Evolutionary conservation across 1,284 basidiomycete genomes (phyloP).

Genomic region (Agroathelia rolfsii): DNA sequence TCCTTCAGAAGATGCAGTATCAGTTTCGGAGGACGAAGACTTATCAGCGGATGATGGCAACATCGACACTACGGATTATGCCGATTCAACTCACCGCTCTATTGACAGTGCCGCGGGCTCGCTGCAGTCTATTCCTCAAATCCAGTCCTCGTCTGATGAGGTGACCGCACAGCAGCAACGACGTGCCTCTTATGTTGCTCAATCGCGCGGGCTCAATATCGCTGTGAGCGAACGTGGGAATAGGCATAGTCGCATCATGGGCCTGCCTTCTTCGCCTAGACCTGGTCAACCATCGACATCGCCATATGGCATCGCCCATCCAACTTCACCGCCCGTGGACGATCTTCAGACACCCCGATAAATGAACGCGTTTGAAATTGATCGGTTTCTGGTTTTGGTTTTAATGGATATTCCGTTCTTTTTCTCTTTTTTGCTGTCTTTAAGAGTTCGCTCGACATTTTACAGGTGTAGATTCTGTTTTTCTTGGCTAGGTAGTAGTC

Average conservation of each 20-base stretch:
- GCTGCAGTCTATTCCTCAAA: constrained; percentile 10
- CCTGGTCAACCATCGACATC: no score
- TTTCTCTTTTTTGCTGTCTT: constrained; percentile 3
- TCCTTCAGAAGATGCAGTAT: constrained; percentile 31
- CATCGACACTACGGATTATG: constrained; percentile 60
- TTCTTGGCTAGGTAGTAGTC: no score
- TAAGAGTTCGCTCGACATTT: no score
- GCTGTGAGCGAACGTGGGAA: constrained; percentile 44
- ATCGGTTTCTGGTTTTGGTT: no score
- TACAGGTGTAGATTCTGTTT: no score
- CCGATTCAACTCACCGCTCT: no score
- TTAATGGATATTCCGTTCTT: no score
- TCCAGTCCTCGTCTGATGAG: no score
- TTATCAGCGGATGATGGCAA: constrained; percentile 64
- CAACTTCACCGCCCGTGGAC: background rate
- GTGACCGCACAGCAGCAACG: constrained; percentile 23
- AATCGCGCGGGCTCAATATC: constrained; percentile 62
- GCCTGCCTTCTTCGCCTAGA: constrained; percentile 54
- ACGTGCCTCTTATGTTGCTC: constrained; percentile 49
- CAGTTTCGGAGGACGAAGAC: constrained; percentile 54
- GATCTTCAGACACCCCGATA: background rate
- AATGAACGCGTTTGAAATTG: no score
- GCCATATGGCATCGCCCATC: no score
- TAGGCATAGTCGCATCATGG: constrained; percentile 50
- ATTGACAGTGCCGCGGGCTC: no score